These are phyloP conservation scores for Sporobolus alterniflorus DNA, from an alignment of 202 grass and related monocot genomes.

Conservation along the genomic window DNA sequence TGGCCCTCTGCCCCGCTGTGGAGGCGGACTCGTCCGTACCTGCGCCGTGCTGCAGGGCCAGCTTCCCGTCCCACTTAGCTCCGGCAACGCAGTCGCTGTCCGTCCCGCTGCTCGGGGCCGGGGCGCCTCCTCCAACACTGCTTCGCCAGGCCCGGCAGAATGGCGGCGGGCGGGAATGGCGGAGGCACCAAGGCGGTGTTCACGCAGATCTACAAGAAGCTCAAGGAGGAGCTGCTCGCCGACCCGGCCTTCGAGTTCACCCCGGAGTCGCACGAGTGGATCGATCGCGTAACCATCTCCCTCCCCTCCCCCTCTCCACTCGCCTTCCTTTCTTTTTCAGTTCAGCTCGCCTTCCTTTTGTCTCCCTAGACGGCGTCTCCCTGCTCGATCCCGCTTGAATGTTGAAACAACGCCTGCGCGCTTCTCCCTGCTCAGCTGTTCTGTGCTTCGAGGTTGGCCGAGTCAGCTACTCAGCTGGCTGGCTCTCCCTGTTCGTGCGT, in stretches of 20 bases:
- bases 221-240: slow-evolving; percentile 79
- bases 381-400: not conserved
- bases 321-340: no score
- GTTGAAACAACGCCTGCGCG: not conserved
- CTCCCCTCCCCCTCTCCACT: not conserved
- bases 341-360: no score
- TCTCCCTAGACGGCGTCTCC: not conserved
- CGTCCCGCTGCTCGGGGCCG: no score
- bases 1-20: no score
- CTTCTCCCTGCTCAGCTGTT: not conserved
- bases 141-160: not conserved
- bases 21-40: not conserved
- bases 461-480: not conserved
- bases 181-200: slow-evolving; percentile 53
- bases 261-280: slow-evolving; percentile 71
- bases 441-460: slow-evolving; percentile 10
- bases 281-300: slow-evolving; percentile 61
- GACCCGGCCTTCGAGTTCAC: slow-evolving; percentile 94
- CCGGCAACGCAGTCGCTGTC: not conserved
- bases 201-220: slow-evolving; percentile 64
- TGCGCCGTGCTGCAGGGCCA: not conserved
- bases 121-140: not conserved
- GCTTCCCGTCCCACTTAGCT: not conserved
- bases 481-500: not conserved
- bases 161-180: slow-evolving; percentile 37